Base-by-base conservation (phyloP, 2,329 filamentous ascomycete genomes). In the Aspergillus vadensis region DNA sequence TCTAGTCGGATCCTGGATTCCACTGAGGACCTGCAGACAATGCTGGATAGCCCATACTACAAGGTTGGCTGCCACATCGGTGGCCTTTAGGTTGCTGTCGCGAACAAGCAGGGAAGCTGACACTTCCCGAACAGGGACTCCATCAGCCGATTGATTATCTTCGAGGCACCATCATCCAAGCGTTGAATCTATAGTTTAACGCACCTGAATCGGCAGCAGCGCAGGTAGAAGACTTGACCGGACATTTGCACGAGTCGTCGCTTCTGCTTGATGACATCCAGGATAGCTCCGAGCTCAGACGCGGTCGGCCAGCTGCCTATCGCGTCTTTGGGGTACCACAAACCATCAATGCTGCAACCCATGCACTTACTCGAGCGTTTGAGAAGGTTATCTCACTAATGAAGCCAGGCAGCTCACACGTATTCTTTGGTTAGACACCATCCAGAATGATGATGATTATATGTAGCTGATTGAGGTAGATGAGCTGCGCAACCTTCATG, bases 221-320 rank as follows among this genome's bases (percentile, higher is more conserved):
- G 1, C 41, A 44, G 9, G 41, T 56, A 2, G 25, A 12, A 30
- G 19, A 15, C 1, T 10, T 56, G 5, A 23, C 49, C 3, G 27
- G 30, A 5, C 10, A 56, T 30, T 14, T 56, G 5, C 54, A 56
- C 7, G 44, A 56, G n/a, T 44, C 54, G 0, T 47, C 54, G 5
- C 43, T 56, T 14, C 48, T 55, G 2, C 56, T 62, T 12, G 60
- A 62, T 19, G 57, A 62, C 15, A 60, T 62, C 36, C 44, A 62
- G 25, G 57, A 62, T 25, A 27, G 25, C 15, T 62, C 60, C 0
- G 21, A 25, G 4, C 49, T 62, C 4, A 54, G 60, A 9, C 53
- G 60, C 1, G 60, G 54, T 1, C 17, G 17, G 2, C 48, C 60
- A 5, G 12, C 53, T 7, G 49, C 57, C 1, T 57, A 62, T n/a